Base-by-base conservation (phyloP, 163 green algal species). In the Prototheca wickerhamii region DNA sequence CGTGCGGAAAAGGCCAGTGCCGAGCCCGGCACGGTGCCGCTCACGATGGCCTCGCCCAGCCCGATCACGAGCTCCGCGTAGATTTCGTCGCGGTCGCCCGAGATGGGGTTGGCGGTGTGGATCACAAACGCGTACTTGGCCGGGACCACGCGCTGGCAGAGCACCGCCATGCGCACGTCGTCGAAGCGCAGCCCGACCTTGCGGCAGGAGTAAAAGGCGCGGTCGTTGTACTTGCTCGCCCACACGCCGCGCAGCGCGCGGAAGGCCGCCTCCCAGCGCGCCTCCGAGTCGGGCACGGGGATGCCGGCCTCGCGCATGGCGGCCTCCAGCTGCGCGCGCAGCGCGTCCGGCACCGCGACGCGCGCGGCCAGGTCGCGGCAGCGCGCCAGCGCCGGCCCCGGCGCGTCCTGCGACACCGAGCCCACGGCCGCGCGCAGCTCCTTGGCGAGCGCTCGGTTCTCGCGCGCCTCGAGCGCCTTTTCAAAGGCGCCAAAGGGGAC, bases 61-160 rank as follows among this genome's bases (percentile, higher is more conserved):
- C 94, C 94, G 50, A 80, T 83, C 46, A 76, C 71, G 28, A 87
- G 31, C 78, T 90, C 84, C 52, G 64, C 64, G 63, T 88, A 90
- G 12, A 91, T 74, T 67, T 88, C 75, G 7, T 69, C 65, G 0
- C 37, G 40, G 56, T 78, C 65, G 25, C 76, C 76, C 18, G 77
- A 91, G 52, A 83, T 88, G 52, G 94, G 94, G 78, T 99, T 98
- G 52, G 84, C 83, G 23, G 93, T 99, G 88, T 99, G 94, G 76
- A 99, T 95, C 7, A 99, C 94, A 73, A 96, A 99, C 3, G 94
- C 94, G 69, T 99, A 99, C 37, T 90, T 81, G 4, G 91, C 89
- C 2, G 86, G 83, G 54, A 98, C 89, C 3, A 99, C 84, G 35
- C 89, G 79, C 58, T 63, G 58, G 25, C 32, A 53, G 53, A 98